These are phyloP conservation scores for Rhodamnia argentea DNA, from an alignment of 345 rosid species.

Conservation along the genomic window DNA sequence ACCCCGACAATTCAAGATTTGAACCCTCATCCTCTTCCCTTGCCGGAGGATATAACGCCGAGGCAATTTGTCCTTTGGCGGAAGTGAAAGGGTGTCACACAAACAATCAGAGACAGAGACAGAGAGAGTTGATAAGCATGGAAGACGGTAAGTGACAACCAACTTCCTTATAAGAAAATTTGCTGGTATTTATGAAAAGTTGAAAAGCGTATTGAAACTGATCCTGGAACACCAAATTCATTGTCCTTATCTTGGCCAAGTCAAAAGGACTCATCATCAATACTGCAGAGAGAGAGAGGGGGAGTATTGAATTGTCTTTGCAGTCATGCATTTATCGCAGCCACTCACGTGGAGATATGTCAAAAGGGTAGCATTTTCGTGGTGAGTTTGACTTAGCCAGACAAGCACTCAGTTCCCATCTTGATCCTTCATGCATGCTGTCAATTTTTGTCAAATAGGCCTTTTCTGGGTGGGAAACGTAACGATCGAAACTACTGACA, in stretches of 20 bases:
- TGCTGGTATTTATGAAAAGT: background rate
- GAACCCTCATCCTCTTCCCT: background rate
- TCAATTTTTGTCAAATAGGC: background rate
- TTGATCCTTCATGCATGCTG: background rate
- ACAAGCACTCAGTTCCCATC: background rate
- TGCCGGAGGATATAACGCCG: background rate
- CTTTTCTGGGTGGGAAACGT: background rate
- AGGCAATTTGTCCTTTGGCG: background rate
- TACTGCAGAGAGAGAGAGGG: background rate
- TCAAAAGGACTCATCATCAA: background rate
- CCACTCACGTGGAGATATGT: background rate
- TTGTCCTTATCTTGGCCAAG: background rate
- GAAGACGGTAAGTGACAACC: background rate
- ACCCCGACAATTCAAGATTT: background rate
- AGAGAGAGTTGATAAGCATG: background rate
- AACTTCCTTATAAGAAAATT: background rate
- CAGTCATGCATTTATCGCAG: background rate
- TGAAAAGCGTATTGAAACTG: background rate
- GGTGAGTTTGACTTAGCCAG: background rate
- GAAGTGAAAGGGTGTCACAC: background rate
- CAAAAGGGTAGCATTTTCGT: background rate
- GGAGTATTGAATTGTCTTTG: background rate
- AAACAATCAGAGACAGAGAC: background rate
- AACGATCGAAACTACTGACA: background rate
- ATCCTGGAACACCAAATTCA: background rate